Evolutionary conservation across 345 rosid species (phyloP), one percentile per base, ranked within the genome.

Genomic region (Orychophragmus violaceus): DNA sequence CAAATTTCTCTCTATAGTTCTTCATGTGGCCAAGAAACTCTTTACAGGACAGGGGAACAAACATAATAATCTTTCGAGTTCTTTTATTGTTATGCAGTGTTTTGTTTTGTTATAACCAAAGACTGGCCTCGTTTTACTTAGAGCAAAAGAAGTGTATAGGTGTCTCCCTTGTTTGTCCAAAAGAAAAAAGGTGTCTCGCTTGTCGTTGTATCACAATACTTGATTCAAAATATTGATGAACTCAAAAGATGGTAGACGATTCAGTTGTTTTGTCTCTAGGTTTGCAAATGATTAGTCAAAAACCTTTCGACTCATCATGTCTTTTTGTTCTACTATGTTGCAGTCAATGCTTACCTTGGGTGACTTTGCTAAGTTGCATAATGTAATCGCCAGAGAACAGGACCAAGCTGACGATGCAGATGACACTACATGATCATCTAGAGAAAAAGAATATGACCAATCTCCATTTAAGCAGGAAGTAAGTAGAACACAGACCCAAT

Each of bases 291-390:
- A 21, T 35, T 9, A 29, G 8, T 30, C 12, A 35, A 3, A 24
- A 59, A 49, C 42, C 59, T 51, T 32, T 39, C 23, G 0, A 52
- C n/a, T n/a, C n/a, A n/a, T 54, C 37, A 4, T 8, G 0, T 21
- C 17, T 24, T 55, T 21, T 17, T 14, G 33, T 41, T 50, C 14
- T 27, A 58, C 18, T 35, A 14, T 21, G 23, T 18, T 71, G 85
- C 95, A 89, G 96, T 84, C 96, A 57, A 87, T 95, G 84, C 98
- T 92, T 42, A 80, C 89, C 0, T 52, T 85, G 59, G 88, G 82
- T 33, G 96, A 87, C 62, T 89, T 92, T 70, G 95, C 87, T 58
- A 89, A 82, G 78, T 70, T 92, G 86, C 92, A 87, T 65, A 85
- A 83, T 70, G 55, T 78, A 59, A 83, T 92, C 28, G 75, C 30